phyloP scores from a whole-genome alignment of 108 stramenopile species.

The Cyclotella sp. region DNA sequence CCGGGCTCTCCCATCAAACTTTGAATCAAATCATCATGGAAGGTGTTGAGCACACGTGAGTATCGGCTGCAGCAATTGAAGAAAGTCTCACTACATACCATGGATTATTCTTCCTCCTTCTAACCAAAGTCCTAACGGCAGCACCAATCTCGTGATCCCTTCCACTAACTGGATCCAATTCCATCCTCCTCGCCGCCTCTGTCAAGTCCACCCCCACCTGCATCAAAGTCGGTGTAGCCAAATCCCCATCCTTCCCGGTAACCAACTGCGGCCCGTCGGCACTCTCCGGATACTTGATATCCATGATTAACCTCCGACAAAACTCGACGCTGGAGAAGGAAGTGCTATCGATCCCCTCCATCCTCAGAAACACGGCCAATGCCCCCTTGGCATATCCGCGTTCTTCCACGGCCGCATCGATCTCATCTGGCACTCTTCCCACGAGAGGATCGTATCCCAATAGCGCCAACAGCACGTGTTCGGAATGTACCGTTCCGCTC shows the following conservation, averaged over 20 bases:
- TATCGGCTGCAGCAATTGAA: background rate
- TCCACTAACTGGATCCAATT: constrained; percentile 76
- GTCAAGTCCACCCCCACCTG: constrained; percentile 79
- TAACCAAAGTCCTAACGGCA: constrained; percentile 71
- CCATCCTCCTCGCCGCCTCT: constrained; percentile 62
- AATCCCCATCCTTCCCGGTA: constrained; percentile 43
- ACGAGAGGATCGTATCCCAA: constrained; percentile 59
- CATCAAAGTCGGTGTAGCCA: constrained; percentile 64
- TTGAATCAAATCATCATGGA: background rate
- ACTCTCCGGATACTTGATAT: constrained; percentile 57
- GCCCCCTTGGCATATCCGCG: constrained; percentile 56
- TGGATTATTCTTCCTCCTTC: constrained; percentile 89
- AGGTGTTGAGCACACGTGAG: background rate
- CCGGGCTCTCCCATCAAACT: constrained; percentile 80
- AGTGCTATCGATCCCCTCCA: constrained; percentile 59
- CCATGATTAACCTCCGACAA: constrained; percentile 66
- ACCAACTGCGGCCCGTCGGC: constrained; percentile 60
- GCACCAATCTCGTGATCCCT: constrained; percentile 78
- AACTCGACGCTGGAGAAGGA: constrained; percentile 63
- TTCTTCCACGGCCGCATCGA: constrained; percentile 41
- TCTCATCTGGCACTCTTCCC: constrained; percentile 42
- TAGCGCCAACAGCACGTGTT: constrained; percentile 75
- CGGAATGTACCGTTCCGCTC: constrained; percentile 55
- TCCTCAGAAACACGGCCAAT: constrained; percentile 62
- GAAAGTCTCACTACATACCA: background rate